Evolutionary conservation across 2,329 filamentous ascomycete species (phyloP).

Genomic region (Trichoderma sp.): DNA sequence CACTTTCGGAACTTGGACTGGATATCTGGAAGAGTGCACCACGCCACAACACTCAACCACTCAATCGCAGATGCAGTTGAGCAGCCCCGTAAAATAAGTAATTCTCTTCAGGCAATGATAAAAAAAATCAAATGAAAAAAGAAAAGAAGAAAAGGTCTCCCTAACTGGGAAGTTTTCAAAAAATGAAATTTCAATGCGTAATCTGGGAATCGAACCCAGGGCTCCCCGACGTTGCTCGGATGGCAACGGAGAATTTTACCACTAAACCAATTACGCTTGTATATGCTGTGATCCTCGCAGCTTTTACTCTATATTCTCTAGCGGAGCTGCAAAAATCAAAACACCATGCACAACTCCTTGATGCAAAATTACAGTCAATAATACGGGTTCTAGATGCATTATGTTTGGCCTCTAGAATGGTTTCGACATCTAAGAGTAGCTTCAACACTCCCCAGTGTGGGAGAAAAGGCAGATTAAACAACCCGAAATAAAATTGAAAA

Average conservation of each 20-base stretch:
- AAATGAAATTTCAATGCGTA: constrained; percentile 19
- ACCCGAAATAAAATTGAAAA: not conserved
- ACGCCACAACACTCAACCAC: not conserved
- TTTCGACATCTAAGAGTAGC: fast-evolving
- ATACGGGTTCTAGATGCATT: not conserved
- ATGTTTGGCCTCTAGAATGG: not conserved
- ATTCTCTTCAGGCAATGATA: fast-evolving
- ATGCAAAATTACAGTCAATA: not conserved
- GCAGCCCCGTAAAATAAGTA: not conserved
- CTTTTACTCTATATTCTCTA: not conserved
- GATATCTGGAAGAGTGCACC: not conserved
- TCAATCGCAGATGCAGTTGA: not conserved
- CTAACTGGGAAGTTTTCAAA: too few species aligned
- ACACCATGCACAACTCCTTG: not conserved
- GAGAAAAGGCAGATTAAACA: not conserved
- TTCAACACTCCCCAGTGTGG: not conserved
- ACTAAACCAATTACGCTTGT: constrained; percentile 26
- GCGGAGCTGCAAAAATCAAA: not conserved
- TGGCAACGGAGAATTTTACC: constrained; percentile 28
- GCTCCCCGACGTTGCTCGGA: constrained; percentile 23
- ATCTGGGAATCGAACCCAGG: constrained; percentile 27
- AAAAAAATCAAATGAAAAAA: too few species aligned
- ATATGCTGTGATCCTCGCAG: not conserved
- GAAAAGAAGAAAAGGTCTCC: not conserved
- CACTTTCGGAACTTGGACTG: too few species aligned